Base-by-base conservation (phyloP, 495 filamentous ascomycete genomes). In the Cetradonia linearis region DNA sequence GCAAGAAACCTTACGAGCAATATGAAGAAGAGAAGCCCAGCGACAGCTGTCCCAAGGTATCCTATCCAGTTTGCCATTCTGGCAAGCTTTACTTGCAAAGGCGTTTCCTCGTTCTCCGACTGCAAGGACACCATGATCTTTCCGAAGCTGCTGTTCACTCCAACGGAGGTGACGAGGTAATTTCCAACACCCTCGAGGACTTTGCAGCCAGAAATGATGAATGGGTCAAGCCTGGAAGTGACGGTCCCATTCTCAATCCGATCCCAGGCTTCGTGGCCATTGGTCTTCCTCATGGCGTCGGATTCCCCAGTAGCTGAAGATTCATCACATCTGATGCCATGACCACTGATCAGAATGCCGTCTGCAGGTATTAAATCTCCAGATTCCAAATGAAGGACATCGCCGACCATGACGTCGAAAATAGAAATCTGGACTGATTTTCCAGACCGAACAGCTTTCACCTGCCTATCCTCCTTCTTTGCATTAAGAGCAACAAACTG, bases 401-500 rank as follows among this genome's bases (percentile, higher is more conserved):
- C 87, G 48, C 86, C 86, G 47, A 84, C 86, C 60, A 86, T 72
- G 47, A 91, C 72, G 67, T 89, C 85, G 60, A 78, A 86, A 37
- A 89, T 78, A 0, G 86, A 89, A 27, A 90, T 74, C 69, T 87
- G 80, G 11, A 82, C 66, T 4, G 85, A 84, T 67, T 84, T 86
- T 18, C 88, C 89, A 10, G 88, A 89, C 31, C 89, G 86, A 52
- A 88, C 73, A 11, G 80, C 87, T 67, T 88, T 89, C 57, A 92
- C 84, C 50, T 87, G 70, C 34, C 89, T 83, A 67, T 94, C 89
- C 63, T 88, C 78, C 69, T 92, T 92, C 77, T 82, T 62, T 68
- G 80, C 78, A 70, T 90, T 94, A 13, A 94, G 74, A 61, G 82
- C 86, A 31, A 83, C 81, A 68, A 94, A 94, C 63, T 91, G 88